Conservation (phyloP, 768 basidiomycete genomes). For the Panaeolus papilionaceus region DNA sequence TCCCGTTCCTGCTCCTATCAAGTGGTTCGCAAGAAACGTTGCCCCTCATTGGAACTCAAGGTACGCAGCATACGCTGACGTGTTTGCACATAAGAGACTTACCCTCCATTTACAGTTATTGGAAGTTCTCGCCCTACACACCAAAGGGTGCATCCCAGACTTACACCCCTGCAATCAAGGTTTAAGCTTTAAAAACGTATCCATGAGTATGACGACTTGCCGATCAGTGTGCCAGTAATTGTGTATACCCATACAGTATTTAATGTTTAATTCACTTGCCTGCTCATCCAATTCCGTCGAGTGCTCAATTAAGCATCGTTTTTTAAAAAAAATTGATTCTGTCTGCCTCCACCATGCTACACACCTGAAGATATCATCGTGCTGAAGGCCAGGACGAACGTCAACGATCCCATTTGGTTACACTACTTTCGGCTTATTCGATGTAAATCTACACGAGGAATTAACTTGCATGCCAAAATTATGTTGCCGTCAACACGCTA, state of each 20-base stretch:
- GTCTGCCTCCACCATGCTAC: too few species aligned
- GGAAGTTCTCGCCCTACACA: conserved; percentile 34
- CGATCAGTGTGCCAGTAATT: background rate
- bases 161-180: background rate
- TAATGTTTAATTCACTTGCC: too few species aligned
- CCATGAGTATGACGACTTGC: background rate
- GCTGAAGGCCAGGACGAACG: too few species aligned
- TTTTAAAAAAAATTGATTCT: too few species aligned
- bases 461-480: too few species aligned
- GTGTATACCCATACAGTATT: background rate
- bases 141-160: conserved; percentile 25
- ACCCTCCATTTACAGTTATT: conserved; percentile 24
- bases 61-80: background rate
- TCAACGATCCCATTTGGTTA: too few species aligned
- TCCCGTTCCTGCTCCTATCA: conserved; percentile 27
- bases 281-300: too few species aligned
- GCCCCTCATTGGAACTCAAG: conserved; percentile 18
- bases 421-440: too few species aligned
- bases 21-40: conserved; percentile 31
- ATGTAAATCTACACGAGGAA: too few species aligned
- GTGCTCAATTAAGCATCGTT: too few species aligned
- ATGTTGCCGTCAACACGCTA: too few species aligned
- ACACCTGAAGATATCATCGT: too few species aligned
- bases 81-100: background rate
- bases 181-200: background rate